These are phyloP conservation scores for Clarireedia hainanense DNA, from an alignment of 2,329 filamentous ascomycete species.

Conservation along the genomic window DNA sequence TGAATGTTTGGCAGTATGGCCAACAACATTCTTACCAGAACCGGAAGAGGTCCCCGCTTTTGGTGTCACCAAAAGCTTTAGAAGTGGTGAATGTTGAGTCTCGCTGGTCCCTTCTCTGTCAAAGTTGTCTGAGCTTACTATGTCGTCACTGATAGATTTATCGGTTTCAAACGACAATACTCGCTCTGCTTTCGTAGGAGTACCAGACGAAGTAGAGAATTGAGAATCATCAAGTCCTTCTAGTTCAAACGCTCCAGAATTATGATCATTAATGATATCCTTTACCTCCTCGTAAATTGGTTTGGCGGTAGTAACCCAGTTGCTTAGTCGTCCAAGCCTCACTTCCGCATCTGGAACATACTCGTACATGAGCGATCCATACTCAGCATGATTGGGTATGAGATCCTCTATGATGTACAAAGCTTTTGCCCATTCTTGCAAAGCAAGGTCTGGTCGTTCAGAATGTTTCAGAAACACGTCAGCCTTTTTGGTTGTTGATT, in stretches of 20 bases:
- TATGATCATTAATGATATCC: background rate
- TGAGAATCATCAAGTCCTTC: too few relatives aligned
- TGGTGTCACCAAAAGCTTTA: too few relatives aligned
- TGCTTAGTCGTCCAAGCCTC: background rate
- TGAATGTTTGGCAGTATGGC: too few relatives aligned
- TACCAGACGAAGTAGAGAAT: too few relatives aligned
- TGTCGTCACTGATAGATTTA: too few relatives aligned
- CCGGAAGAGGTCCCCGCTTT: too few relatives aligned
- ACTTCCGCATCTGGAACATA: background rate
- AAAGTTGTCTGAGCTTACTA: too few relatives aligned
- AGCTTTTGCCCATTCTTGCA: background rate
- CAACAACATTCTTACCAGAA: too few relatives aligned
- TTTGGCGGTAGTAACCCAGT: background rate
- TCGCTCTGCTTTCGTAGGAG: too few relatives aligned
- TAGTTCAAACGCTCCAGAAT: background rate
- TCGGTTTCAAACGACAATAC: too few relatives aligned
- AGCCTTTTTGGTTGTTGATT: background rate
- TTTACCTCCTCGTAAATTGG: background rate
- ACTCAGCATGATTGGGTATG: background rate
- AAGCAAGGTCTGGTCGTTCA: constrained; percentile 2
- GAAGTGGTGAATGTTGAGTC: too few relatives aligned
- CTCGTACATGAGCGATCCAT: background rate
- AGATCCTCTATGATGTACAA: background rate
- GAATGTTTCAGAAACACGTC: background rate
- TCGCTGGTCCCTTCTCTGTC: too few relatives aligned